Base-by-base conservation (phyloP, 768 basidiomycete species). In the Collybia mongolica region DNA sequence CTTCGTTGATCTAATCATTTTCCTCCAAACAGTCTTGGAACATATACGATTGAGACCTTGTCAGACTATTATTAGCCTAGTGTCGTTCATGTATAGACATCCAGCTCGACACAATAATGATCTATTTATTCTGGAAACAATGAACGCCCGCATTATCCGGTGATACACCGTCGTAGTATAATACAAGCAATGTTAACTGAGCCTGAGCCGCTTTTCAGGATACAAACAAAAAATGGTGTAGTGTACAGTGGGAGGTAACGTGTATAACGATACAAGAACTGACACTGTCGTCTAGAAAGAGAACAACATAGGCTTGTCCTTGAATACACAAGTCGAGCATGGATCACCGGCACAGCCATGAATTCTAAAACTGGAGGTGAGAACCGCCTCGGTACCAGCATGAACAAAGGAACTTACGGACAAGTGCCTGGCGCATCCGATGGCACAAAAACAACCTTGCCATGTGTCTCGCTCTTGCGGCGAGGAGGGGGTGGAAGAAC, bases 41-140 rank as follows among this genome's bases (percentile, higher is more conserved):
- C 50, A 66, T 68, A 20, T 68, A 68, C 53, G 57, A 63, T 18
- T 37, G 49, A 9, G 47, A 24, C 50, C 39, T 23, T 44, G 19
- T 17, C 40, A 12, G n/a, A 41, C 15, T 19, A 22, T 19, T 26
- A 41, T 41, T n/a, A 22, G 12, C 40, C 24, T 26, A 41, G n/a
- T 14, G 40, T 20, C 20, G 20, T 9, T 41, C 12, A 20, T 32
- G 32, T 32, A 32, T 32, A 32, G 32, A 32, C 32, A 12, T 14
- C 14, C 32, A 32, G 32, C 32, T 9, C 32, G 32, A 32, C 11
- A 32, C 32, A 32, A 32, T 32, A 32, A 32, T 32, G 2, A 32
- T 32, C 7, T 32, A 32, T 32, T 9, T 32, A 32, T 32, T 32
- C 32, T 14, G 7, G 32, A 32, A 32, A 11, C 32, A 9, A 32